phyloP scores from a whole-genome alignment of 306 rosid species.

The Phaseolus lunatus region DNA sequence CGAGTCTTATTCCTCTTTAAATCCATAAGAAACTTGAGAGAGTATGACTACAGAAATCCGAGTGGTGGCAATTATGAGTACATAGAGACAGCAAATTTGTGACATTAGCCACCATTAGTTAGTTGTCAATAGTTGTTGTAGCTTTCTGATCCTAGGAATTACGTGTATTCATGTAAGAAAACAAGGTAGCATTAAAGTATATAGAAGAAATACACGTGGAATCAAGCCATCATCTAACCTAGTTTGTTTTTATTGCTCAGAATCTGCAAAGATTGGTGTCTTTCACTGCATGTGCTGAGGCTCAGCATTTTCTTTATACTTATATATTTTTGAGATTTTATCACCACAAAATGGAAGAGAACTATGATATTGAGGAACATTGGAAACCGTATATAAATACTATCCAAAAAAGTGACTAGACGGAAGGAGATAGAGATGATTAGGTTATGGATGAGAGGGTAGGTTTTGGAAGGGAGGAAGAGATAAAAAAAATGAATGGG shows the following conservation, averaged over 20 bases:
- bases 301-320: neutral
- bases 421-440: slow-evolving; percentile 1
- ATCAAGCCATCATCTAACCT: neutral
- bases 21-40: neutral
- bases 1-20: neutral
- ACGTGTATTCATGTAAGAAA: slow-evolving; percentile 24
- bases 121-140: neutral
- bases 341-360: slow-evolving; percentile 15
- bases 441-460: neutral
- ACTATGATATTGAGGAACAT: neutral
- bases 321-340: slow-evolving; percentile 1
- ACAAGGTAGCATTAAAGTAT: neutral
- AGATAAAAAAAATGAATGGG: slow-evolving; percentile 3
- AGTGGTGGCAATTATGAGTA: neutral
- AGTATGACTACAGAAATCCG: neutral
- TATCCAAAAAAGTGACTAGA: slow-evolving; percentile 32
- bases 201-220: neutral
- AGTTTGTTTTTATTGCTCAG: slow-evolving; percentile 15
- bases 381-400: neutral
- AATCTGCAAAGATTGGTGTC: slow-evolving; percentile 22
- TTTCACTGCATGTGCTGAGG: slow-evolving; percentile 9
- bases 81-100: neutral
- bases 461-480: neutral
- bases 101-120: neutral
- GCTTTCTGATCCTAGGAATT: slow-evolving; percentile 16